Evolutionary conservation across 768 basidiomycete genomes (phyloP).

Genomic region (Serendipita sp.): DNA sequence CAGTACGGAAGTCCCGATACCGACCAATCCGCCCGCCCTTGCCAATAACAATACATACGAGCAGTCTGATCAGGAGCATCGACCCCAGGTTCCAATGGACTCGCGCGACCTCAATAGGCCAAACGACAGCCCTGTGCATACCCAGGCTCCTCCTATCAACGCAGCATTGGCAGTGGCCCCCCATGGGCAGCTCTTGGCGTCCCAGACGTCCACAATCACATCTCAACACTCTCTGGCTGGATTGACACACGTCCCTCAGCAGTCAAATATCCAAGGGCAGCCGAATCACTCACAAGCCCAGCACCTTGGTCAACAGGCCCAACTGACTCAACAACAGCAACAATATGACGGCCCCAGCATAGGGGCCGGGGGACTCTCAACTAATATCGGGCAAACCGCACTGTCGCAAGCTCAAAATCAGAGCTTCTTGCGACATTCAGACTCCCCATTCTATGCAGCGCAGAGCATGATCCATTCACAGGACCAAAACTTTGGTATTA

Average conservation of each 20-base stretch:
- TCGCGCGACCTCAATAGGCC: neutral
- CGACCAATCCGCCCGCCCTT: neutral
- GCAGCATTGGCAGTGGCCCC: neutral
- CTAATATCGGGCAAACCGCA: neutral
- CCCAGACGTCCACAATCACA: neutral
- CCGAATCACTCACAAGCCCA: neutral
- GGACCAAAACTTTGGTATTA: constrained; percentile 20
- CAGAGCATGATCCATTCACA: constrained; percentile 68
- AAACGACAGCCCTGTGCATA: neutral
- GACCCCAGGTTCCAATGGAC: neutral
- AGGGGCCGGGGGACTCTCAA: constrained; percentile 12
- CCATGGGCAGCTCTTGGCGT: neutral
- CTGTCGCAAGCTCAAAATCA: neutral
- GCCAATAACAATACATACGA: neutral
- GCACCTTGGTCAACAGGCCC: neutral
- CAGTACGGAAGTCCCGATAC: neutral
- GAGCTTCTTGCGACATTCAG: constrained; percentile 30
- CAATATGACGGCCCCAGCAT: constrained; percentile 14
- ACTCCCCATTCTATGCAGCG: constrained; percentile 44
- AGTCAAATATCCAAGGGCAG: neutral
- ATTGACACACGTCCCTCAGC: neutral
- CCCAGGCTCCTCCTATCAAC: neutral
- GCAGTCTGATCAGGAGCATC: neutral
- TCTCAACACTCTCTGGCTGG: neutral
- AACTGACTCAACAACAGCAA: constrained; percentile 21